Conservation (phyloP, 257 asterid species). For the Avicennia marina region DNA sequence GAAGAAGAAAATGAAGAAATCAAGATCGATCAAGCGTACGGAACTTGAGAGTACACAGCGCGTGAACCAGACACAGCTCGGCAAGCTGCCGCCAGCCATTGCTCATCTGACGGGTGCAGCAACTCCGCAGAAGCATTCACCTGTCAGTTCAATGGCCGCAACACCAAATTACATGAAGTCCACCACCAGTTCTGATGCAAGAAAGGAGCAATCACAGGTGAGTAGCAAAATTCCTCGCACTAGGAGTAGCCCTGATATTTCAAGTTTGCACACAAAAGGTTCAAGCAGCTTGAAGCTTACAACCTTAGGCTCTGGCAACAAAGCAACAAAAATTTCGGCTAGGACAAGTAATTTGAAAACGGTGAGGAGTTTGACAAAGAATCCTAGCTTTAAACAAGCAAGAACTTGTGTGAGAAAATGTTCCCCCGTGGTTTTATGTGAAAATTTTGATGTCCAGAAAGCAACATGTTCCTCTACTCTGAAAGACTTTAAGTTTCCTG, state of each 20-base stretch:
- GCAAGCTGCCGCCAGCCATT: slow-evolving; percentile 27
- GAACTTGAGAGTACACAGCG: slow-evolving; percentile 12
- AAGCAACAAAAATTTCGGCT: slow-evolving; percentile 24
- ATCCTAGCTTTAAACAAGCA: slow-evolving; percentile 57
- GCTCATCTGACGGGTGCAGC: not conserved
- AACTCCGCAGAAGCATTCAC: slow-evolving; percentile 19
- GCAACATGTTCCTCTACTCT: slow-evolving; percentile 83
- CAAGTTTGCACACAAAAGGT: slow-evolving; percentile 21
- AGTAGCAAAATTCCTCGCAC: slow-evolving; percentile 29
- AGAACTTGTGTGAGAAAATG: slow-evolving; percentile 36
- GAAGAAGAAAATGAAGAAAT: slow-evolving; percentile 86
- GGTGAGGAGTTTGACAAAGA: slow-evolving; percentile 43
- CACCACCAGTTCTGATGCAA: slow-evolving; percentile 77
- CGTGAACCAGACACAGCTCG: slow-evolving; percentile 23
- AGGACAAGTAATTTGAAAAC: slow-evolving; percentile 35
- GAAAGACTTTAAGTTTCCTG: slow-evolving; percentile 71
- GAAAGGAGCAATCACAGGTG: slow-evolving; percentile 51
- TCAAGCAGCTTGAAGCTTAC: slow-evolving; percentile 17
- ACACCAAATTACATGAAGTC: slow-evolving; percentile 84
- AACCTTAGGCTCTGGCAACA: slow-evolving; percentile 20
- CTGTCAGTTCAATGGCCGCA: slow-evolving; percentile 3
- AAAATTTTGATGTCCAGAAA: slow-evolving; percentile 32
- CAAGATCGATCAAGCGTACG: slow-evolving; percentile 40
- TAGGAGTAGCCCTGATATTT: slow-evolving; percentile 19
- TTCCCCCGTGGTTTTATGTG: slow-evolving; percentile 34